These are phyloP conservation scores for Ambrosia trifida DNA, from an alignment of 129 eudicot genomes.

Conservation along the genomic window DNA sequence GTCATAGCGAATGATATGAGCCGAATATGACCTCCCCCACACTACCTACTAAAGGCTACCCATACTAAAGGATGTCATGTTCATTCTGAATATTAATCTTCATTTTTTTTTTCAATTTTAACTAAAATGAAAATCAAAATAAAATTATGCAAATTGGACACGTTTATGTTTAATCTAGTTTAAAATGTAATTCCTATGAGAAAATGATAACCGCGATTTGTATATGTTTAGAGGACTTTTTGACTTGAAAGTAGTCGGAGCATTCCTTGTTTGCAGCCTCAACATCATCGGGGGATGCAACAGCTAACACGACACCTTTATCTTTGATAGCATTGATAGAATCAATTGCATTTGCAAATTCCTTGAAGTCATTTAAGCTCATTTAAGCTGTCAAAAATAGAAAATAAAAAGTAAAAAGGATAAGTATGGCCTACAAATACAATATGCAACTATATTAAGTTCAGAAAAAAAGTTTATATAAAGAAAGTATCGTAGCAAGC, in stretches of 20 bases:
- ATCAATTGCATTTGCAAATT: slow-evolving; percentile 75
- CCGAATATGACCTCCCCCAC: slow-evolving; percentile 30
- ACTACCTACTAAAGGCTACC: slow-evolving; percentile 16
- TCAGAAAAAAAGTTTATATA: not conserved
- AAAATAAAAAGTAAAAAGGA: not conserved
- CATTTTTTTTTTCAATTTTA: too few species aligned
- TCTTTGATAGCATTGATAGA: slow-evolving; percentile 75
- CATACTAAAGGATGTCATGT: slow-evolving; percentile 17
- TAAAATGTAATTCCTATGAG: not conserved
- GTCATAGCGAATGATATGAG: too few species aligned
- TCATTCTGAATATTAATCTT: not conserved
- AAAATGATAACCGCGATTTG: not conserved
- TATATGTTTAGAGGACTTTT: slow-evolving; percentile 54
- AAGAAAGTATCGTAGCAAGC: slow-evolving; percentile 70
- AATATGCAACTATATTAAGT: slow-evolving; percentile 1
- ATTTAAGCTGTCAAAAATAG: slow-evolving; percentile 40
- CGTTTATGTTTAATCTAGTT: not conserved
- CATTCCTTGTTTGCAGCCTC: slow-evolving; percentile 85
- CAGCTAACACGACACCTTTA: slow-evolving; percentile 91
- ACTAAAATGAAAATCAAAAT: too few species aligned
- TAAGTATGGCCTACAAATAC: not conserved
- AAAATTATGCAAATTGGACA: too few species aligned
- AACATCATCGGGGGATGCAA: slow-evolving; percentile 90
- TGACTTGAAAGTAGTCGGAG: slow-evolving; percentile 68
- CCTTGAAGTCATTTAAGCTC: slow-evolving; percentile 91